Percentiles rank a stretch among this genome's conserved stretches.
Evolutionary conservation across 1,284 basidiomycete species (phyloP).

Genomic region (Amylostereum chailletii): DNA sequence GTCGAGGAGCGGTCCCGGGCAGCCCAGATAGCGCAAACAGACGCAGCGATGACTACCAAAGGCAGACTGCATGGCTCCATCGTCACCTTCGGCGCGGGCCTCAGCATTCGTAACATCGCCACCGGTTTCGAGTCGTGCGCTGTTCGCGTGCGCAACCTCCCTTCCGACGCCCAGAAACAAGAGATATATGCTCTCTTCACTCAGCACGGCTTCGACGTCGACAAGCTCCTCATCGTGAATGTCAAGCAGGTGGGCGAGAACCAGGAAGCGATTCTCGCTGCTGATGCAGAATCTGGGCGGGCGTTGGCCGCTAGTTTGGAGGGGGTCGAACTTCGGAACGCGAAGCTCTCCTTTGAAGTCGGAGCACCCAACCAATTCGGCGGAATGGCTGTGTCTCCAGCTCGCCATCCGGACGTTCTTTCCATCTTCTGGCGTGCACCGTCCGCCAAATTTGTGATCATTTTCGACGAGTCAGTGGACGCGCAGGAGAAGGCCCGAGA

Average conservation of each 20-base stretch:
- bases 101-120: constrained; percentile 11
- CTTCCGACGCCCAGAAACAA: constrained; percentile 6
- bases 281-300: constrained; percentile 26
- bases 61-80: constrained; percentile 12
- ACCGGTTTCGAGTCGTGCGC: constrained; percentile 15
- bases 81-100: constrained; percentile 16
- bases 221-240: constrained; percentile 7
- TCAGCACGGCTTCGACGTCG: constrained; percentile 13
- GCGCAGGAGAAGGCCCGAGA: constrained; percentile 21
- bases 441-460: constrained; percentile 28
- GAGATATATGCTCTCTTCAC: constrained; percentile 14
- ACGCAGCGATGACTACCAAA: constrained; percentile 13
- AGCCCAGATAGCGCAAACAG: constrained; percentile 7
- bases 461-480: constrained; percentile 21
- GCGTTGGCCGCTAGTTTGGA: constrained; percentile 30
- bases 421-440: constrained; percentile 36
- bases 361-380: constrained; percentile 24
- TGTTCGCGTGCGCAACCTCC: constrained; percentile 13
- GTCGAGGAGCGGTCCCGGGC: too few relatives aligned
- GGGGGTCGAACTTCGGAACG: constrained; percentile 32
- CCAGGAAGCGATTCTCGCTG: constrained; percentile 16
- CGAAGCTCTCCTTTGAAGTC: constrained; percentile 25
- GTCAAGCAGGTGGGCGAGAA: background rate
- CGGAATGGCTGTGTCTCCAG: constrained; percentile 28
- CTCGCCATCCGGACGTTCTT: constrained; percentile 24